A percentile compares a stretch with the other conserved stretches of the same genome.
Conservation (phyloP, 257 asterid species). For the Gentiana macrophylla region DNA sequence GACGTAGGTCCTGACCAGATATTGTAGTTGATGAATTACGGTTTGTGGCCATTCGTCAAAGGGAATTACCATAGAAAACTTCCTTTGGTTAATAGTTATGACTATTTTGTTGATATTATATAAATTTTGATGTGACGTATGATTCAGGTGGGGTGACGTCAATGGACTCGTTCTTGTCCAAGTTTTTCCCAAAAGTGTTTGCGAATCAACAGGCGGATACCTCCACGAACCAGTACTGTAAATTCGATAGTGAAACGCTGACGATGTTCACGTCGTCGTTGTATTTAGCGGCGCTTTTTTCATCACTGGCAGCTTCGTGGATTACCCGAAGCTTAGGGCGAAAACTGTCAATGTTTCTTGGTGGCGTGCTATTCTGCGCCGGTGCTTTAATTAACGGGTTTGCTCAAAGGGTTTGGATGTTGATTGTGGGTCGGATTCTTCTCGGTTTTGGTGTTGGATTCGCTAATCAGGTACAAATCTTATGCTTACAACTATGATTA, state of each 20-base stretch:
- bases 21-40: no score
- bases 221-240: constrained; percentile 41
- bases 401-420: constrained; percentile 57
- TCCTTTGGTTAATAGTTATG: no score
- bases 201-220: constrained; percentile 30
- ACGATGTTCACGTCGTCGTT: constrained; percentile 80
- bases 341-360: constrained; percentile 61
- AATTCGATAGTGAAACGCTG: constrained; percentile 14
- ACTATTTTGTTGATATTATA: no score
- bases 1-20: no score
- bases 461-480: no score
- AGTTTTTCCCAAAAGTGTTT: constrained; percentile 54
- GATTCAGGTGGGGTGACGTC: constrained; percentile 76
- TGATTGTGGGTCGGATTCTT: constrained; percentile 63
- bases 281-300: constrained; percentile 63
- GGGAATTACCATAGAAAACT: no score
- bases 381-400: constrained; percentile 73
- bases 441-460: constrained; percentile 75
- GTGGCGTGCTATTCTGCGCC: constrained; percentile 59
- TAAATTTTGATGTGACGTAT: background rate
- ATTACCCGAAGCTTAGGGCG: constrained; percentile 62
- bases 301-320: constrained; percentile 56
- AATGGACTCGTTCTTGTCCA: constrained; percentile 59
- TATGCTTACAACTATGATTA: no score
- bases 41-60: no score